Percentiles rank a stretch among this genome's conserved stretches.
Evolutionary conservation across 1,284 basidiomycete genomes (phyloP).

Genomic region (Gastroboletus turbinatus): DNA sequence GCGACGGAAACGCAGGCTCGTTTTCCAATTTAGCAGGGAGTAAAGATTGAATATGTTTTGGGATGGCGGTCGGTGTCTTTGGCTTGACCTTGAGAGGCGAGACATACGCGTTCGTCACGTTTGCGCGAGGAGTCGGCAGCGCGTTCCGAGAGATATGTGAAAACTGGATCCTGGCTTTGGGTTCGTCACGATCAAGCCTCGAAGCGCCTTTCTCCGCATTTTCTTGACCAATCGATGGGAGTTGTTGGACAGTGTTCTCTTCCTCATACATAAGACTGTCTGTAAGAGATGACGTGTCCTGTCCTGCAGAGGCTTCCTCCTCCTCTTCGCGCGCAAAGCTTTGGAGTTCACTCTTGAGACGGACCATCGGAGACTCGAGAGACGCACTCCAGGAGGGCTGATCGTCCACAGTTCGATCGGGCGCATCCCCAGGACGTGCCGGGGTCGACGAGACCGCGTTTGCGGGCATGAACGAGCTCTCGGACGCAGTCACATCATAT

Average conservation of each 20-base stretch:
- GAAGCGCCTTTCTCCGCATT: constrained; percentile 44
- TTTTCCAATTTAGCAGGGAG: constrained; percentile 55
- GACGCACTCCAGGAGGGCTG: constrained; percentile 65
- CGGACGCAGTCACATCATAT: constrained; percentile 50
- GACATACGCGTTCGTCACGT: constrained; percentile 35
- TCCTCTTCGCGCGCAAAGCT: constrained; percentile 49
- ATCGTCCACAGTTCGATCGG: constrained; percentile 44
- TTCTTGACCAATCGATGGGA: constrained; percentile 40
- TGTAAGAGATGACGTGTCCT: constrained; percentile 21
- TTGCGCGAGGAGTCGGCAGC: constrained; percentile 36
- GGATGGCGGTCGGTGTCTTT: constrained; percentile 56
- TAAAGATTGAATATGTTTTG: constrained; percentile 63
- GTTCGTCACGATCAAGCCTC: constrained; percentile 48
- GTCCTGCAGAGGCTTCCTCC: constrained; percentile 13
- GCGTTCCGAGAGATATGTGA: constrained; percentile 34
- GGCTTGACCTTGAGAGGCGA: constrained; percentile 41
- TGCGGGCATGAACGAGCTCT: constrained; percentile 68
- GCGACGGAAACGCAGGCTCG: constrained; percentile 51
- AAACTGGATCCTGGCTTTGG: constrained; percentile 47
- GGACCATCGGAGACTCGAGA: constrained; percentile 74
- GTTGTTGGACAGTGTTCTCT: constrained; percentile 32
- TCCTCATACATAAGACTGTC: constrained; percentile 35
- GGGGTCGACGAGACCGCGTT: constrained; percentile 76
- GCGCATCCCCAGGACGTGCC: constrained; percentile 43
- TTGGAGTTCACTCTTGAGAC: constrained; percentile 67